Base-by-base conservation (phyloP, 73 alveolate genomes). In the Paramecium sexaurelia region DNA sequence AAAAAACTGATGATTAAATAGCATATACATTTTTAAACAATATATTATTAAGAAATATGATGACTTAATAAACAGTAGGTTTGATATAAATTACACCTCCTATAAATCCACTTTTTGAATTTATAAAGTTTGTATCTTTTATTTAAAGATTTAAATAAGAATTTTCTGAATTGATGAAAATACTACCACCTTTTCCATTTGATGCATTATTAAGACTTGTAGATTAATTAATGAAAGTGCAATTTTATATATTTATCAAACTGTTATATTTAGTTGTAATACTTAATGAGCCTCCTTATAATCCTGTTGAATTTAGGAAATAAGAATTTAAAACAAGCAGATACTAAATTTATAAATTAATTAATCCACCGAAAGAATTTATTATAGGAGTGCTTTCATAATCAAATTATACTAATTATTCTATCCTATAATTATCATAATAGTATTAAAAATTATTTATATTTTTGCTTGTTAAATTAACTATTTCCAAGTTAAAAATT, bases 51-150 rank as follows among this genome's bases (percentile, higher is more conserved):
- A 71, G 43, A 5, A 3, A 35, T 33, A 71, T 33, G 7, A 5
- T 1, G 15, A 19, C 43, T 20, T 71, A 71, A 35, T 32, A 20
- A 15, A 71, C 32, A 1, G 86, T 33, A 8, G 47, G 86, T 36
- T 71, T 71, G 17, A 29, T 15, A 17, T 71, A 71, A 35, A 71
- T 33, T 35, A 32, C 56, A 1, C 86, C 86, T 35, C 86, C 86
- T 7, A 27, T 17, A 71, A 19, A 32, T 0, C 56, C 56, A 71
- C 86, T 71, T 15, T 11, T 35, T 0, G 56, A 35, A 36, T 71
- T 71, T 9, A 40, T 71, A 37, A 71, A 71, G 32, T 36, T 71
- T 19, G 57, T 35, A 17, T 71, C 26, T 4, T 24, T 71, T n/a
- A 71, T 32, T 15, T n/a, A 6, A 27, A 71, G 56, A 71, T 71